Base-by-base conservation (phyloP, 345 rosid species). In the Rhizophora apiculata region DNA sequence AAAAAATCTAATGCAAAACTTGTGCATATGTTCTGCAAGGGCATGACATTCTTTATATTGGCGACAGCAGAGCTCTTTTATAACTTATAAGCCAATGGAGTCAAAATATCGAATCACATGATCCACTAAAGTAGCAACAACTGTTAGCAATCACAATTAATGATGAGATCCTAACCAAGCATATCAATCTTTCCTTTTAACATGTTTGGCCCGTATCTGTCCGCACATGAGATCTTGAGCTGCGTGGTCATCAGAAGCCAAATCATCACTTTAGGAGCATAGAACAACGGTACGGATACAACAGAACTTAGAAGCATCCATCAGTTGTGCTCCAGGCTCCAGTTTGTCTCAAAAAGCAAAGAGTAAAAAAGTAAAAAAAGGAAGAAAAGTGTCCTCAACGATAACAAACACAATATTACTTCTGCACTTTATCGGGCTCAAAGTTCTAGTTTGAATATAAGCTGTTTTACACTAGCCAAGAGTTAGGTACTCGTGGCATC, bases 161-260 rank as follows among this genome's bases (percentile, higher is more conserved):
- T 43, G 49, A 43, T 11, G 48, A 39, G 11, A 39, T 9, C 48
- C 16, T 16, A 11, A 39, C 48, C 48, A 39, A 9, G 49, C 49
- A 43, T 43, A 43, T 43, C 49, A 43, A 18, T 43, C 49, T 43
- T 43, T 43, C 49, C 16, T 24, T 56, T 56, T 21, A 26, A 63
- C 36, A 79, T 86, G 83, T 91, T 64, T 82, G 96, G 81, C 94
- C 87, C 88, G 96, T 93, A 91, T 90, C 97, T 86, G 90, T 93
- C 98, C 91, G 85, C 93, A 89, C 84, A 83, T 82, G 59, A 72
- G 46, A 70, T 56, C 93, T 90, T 69, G 29, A 63, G 76, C 71
- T 81, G 82, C 85, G 88, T 79, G 76, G 92, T 89, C 96, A 88
- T 85, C 94, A 74, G 68, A 91, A 87, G 89, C 91, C 91, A 86